Conservation (phyloP, 495 filamentous ascomycete species). For the Cairneyella variabilis region DNA sequence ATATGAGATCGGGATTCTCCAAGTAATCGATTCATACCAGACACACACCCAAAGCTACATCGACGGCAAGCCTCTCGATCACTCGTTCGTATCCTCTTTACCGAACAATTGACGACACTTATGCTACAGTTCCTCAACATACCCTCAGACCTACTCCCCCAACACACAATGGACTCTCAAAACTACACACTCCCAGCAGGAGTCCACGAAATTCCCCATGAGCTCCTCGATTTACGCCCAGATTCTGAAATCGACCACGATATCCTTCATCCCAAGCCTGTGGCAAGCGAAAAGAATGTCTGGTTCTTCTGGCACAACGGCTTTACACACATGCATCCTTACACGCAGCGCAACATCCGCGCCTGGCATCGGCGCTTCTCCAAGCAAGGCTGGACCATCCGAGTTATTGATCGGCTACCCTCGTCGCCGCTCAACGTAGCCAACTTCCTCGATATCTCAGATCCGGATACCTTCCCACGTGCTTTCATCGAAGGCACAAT, state of each 20-base stretch:
- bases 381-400: slow-evolving; percentile 48
- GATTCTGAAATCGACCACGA: slow-evolving; percentile 42
- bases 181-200: slow-evolving; percentile 31
- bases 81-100: too few relatives aligned
- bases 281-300: slow-evolving; percentile 46
- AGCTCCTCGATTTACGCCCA: slow-evolving; percentile 39
- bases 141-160: background rate
- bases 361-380: slow-evolving; percentile 50
- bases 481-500: slow-evolving; percentile 46
- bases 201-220: slow-evolving; percentile 29
- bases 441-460: slow-evolving; percentile 43
- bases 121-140: background rate
- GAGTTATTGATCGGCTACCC: slow-evolving; percentile 42
- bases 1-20: too few relatives aligned
- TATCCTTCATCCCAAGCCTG: slow-evolving; percentile 37
- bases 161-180: background rate
- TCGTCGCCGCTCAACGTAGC: slow-evolving; percentile 42
- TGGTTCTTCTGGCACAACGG: slow-evolving; percentile 56
- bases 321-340: slow-evolving; percentile 42
- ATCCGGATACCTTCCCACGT: slow-evolving; percentile 39
- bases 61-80: too few relatives aligned
- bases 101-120: background rate
- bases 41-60: too few relatives aligned
- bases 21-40: too few relatives aligned
- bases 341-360: slow-evolving; percentile 51